Percentiles rank a stretch among this genome's conserved stretches.
Evolutionary conservation across 1,284 basidiomycete species (phyloP).

Genomic region (Pulveroboletus sp.): DNA sequence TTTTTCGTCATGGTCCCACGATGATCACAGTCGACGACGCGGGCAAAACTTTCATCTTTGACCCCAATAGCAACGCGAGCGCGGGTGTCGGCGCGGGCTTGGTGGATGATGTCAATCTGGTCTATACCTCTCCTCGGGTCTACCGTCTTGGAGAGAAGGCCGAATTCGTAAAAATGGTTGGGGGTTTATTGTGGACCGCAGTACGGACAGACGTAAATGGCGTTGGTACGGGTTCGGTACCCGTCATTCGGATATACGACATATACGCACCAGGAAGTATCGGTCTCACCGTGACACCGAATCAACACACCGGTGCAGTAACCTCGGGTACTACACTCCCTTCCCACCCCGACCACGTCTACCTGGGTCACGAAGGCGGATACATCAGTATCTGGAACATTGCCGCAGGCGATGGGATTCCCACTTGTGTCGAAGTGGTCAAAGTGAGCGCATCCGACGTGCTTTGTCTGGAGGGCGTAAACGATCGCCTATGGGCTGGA

Average conservation of each 20-base stretch:
- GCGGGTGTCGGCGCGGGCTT: slow-evolving; percentile 37
- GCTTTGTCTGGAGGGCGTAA: slow-evolving; percentile 77
- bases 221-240: slow-evolving; percentile 50
- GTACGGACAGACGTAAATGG: slow-evolving; percentile 51
- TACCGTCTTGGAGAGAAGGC: slow-evolving; percentile 79
- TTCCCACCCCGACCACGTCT: slow-evolving; percentile 66
- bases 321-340: slow-evolving; percentile 81
- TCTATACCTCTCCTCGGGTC: slow-evolving; percentile 56
- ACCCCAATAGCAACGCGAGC: slow-evolving; percentile 39
- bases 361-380: slow-evolving; percentile 94
- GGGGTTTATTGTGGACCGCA: slow-evolving; percentile 80
- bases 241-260: slow-evolving; percentile 80
- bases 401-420: slow-evolving; percentile 49
- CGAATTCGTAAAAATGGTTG: slow-evolving; percentile 74
- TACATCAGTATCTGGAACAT: slow-evolving; percentile 80
- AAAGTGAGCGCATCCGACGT: slow-evolving; percentile 83
- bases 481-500: slow-evolving; percentile 83
- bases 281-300: slow-evolving; percentile 52
- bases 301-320: slow-evolving; percentile 75
- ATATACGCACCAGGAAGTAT: slow-evolving; percentile 55
- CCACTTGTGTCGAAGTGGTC: slow-evolving; percentile 65
- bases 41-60: slow-evolving; percentile 80
- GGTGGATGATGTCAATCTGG: slow-evolving; percentile 41
- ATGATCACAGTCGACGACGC: slow-evolving; percentile 84
- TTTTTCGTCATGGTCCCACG: slow-evolving; percentile 65